Evolutionary conservation across 805 yeast species (phyloP), one percentile per base, ranked within the genome.

Genomic region (Yamadazyma ubonensis): DNA sequence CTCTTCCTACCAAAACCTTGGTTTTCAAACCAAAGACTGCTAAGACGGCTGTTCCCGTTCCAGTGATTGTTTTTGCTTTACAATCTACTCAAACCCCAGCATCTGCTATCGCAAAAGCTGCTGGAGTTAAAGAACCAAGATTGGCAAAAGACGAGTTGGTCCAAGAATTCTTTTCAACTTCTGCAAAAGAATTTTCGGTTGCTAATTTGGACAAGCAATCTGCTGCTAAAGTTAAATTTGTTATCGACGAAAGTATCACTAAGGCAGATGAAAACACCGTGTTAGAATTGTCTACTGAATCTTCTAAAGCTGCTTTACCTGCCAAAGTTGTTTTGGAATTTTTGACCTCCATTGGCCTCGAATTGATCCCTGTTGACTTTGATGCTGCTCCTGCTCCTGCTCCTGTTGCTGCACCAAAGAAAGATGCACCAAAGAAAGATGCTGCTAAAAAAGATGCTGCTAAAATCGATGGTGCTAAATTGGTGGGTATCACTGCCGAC

Each of bases 401-500:
- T 18, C 31, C 42, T 4, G 29, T 36, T 12, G 44, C 64, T 29
- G 58, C 59, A 7, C 38, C 50, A 33, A 67, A 65, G 49, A 57
- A 58, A 47, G 70, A 66, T 37, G n/a, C n/a, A n/a, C n/a, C n/a
- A n/a, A n/a, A n/a, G n/a, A n/a, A n/a, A n/a, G n/a, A n/a, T n/a
- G n/a, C n/a, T n/a, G n/a, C n/a, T n/a, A n/a, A n/a, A n/a, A 69
- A 69, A 46, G 62, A 55, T 33, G 65, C 65, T 11, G 84, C 86
- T 38, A 77, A 78, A 48, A 35, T 63, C 83, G 52, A 89, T 81
- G 96, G 86, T 58, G 93, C 96, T 36, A 89, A 91, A 57, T 70
- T 90, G 56, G 86, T 93, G 52, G 99, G 99, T 66, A 91, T 93
- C 62, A 93, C 98, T 33, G 95, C 86, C 37, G 96, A 88, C 66